Percentiles rank a stretch among this genome's conserved stretches.
These are phyloP conservation scores for Guadua angustifolia DNA, from an alignment of 176 grass and related monocot genomes.

Conservation along the genomic window DNA sequence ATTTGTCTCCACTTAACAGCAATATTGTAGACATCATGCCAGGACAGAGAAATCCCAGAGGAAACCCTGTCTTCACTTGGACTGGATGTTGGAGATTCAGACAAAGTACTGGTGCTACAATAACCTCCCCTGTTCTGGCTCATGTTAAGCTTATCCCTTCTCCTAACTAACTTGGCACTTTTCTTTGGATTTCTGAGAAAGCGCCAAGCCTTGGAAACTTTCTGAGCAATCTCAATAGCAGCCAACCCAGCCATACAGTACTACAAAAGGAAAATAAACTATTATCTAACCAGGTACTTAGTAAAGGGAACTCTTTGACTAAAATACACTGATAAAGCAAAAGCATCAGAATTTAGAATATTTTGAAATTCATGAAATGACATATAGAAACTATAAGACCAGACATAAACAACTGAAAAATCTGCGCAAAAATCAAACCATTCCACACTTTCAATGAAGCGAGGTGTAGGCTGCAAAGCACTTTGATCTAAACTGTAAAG, in stretches of 20 bases:
- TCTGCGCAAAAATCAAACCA: constrained; percentile 13
- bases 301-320: constrained; percentile 3
- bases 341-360: constrained; percentile 1
- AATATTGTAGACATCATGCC: constrained; percentile 92
- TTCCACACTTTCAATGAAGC: neutral
- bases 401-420: constrained; percentile 29
- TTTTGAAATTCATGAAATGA: neutral
- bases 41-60: constrained; percentile 70
- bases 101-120: constrained; percentile 72
- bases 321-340: constrained; percentile 12
- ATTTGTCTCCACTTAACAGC: constrained; percentile 95
- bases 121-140: constrained; percentile 85
- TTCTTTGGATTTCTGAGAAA: constrained; percentile 82
- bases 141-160: constrained; percentile 78
- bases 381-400: constrained; percentile 21
- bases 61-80: constrained; percentile 75
- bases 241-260: constrained; percentile 94
- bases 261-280: constrained; percentile 55
- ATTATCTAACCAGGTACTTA: constrained; percentile 1
- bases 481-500: constrained; percentile 16
- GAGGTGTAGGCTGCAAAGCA: neutral
- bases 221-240: constrained; percentile 97
- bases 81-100: constrained; percentile 60
- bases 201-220: constrained; percentile 92
- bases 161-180: constrained; percentile 67